Base-by-base conservation (phyloP, 306 rosid genomes). In the Ormosia semicastrata region DNA sequence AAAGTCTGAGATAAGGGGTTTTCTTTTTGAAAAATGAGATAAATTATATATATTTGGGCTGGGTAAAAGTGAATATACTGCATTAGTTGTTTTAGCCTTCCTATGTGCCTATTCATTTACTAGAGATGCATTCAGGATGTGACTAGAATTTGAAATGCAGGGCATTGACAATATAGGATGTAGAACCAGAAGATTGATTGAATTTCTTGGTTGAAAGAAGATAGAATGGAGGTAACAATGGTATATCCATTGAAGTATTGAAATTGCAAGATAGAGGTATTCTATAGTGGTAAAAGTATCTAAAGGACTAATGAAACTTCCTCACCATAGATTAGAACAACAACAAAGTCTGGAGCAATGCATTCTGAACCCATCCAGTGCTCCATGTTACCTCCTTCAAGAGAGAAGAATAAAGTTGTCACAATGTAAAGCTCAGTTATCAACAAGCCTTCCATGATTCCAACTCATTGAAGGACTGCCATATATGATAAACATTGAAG, bases 131-230 rank as follows among this genome's bases (percentile, higher is more conserved):
- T 10, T 52, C 49, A 29, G 12, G 56, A 47, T 32, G 40, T 53
- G 34, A 77, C 53, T 33, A 53, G 36, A 66, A 43, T 44, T 63
- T 71, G 65, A 63, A 71, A 43, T 33, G 54, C 43, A 59, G 32
- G 57, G 53, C 44, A 15, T 47, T 39, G 67, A 46, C 40, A 69
- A 39, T 69, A 8, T 39, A 49, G 50, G 24, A 58, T 68, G 6
- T 49, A 14, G 59, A 83, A 58, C 49, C 18, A 2, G 43, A 4
- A 46, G 44, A 39, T 68, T 59, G n/a, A 11, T 49, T 33, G 44
- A 46, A 77, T 78, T 83, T 71, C 64, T 71, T 17, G 64, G 44
- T 72, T 13, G 56, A 64, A 62, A 30, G 53, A 39, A 56, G 60
- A 76, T 58, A 69, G 43, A 54, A 47, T 69, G 8, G 33, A 18